Conservation (phyloP, 257 asterid species). For the Plantago ovata region DNA sequence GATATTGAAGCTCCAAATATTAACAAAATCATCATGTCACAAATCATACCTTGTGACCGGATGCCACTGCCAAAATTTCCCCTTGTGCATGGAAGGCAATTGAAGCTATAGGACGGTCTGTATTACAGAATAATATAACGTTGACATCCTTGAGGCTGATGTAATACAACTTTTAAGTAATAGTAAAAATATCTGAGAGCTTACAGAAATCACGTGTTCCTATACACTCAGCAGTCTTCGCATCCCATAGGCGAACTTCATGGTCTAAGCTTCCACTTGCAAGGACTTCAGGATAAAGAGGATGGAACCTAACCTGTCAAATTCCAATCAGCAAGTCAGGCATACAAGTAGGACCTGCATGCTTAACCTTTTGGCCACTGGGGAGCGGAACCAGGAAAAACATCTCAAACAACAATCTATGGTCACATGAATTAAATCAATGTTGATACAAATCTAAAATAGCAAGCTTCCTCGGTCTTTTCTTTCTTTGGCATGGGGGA, state of each 20-base stretch:
- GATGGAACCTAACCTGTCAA: slow-evolving; percentile 94
- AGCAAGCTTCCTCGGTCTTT: background rate
- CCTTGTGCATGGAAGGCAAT: slow-evolving; percentile 98
- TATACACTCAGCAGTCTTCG: slow-evolving; percentile 81
- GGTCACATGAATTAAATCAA: slow-evolving; percentile 1
- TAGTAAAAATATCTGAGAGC: slow-evolving; percentile 23
- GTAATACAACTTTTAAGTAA: background rate
- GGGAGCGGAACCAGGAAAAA: slow-evolving; percentile 18
- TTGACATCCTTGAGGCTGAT: slow-evolving; percentile 11
- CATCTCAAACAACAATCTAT: slow-evolving; percentile 16
- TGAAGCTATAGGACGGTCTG: slow-evolving; percentile 98
- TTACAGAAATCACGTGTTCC: slow-evolving; percentile 94
- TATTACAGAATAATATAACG: slow-evolving; percentile 21
- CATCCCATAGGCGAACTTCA: slow-evolving; percentile 96
- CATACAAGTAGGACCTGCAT: slow-evolving; percentile 14
- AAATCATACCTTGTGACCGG: slow-evolving; percentile 85
- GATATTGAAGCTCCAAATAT: slow-evolving; percentile 17
- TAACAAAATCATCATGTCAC: background rate
- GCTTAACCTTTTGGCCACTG: background rate
- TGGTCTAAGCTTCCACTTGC: slow-evolving; percentile 99
- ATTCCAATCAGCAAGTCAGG: slow-evolving; percentile 26
- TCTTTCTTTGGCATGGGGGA: background rate
- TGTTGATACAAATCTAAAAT: slow-evolving; percentile 9
- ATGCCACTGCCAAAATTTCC: slow-evolving; percentile 92
- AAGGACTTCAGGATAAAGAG: slow-evolving; percentile 70